Evolutionary conservation across 1,284 basidiomycete species (phyloP).

Genomic region (Cryptococcus floricola): DNA sequence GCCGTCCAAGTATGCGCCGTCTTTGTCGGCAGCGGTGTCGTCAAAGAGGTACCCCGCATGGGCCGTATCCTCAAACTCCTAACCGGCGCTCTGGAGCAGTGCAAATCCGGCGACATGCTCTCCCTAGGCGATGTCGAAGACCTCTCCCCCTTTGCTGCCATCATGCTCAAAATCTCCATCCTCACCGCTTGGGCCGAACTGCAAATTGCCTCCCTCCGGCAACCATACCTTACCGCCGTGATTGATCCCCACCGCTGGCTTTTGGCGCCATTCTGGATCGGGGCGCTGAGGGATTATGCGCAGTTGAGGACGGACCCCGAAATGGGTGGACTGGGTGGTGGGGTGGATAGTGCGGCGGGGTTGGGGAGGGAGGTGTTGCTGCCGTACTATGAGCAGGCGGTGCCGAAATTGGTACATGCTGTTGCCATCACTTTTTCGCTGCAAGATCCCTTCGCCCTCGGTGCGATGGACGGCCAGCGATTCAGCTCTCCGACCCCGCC

Average conservation of each 20-base stretch:
- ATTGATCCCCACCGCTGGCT: slow-evolving; percentile 73
- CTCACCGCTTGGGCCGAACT: slow-evolving; percentile 95
- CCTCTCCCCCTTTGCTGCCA: slow-evolving; percentile 86
- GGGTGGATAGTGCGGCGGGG: slow-evolving; percentile 75
- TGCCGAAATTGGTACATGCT: slow-evolving; percentile 81
- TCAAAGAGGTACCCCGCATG: slow-evolving; percentile 85
- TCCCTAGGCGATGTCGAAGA: slow-evolving; percentile 83
- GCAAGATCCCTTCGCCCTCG: slow-evolving; percentile 64
- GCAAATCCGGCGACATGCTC: slow-evolving; percentile 75
- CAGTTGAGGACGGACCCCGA: slow-evolving; percentile 85
- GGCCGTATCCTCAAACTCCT: slow-evolving; percentile 89
- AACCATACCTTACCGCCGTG: slow-evolving; percentile 74
- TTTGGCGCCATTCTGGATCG: slow-evolving; percentile 82
- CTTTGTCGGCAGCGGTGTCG: slow-evolving; percentile 93
- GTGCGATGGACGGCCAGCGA: slow-evolving; percentile 75
- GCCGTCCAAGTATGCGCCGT: slow-evolving; percentile 92
- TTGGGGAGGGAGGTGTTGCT: slow-evolving; percentile 84
- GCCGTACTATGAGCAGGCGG: slow-evolving; percentile 85
- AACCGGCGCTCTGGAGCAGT: slow-evolving; percentile 82
- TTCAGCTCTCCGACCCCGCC: slow-evolving; percentile 26
- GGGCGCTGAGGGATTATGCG: slow-evolving; percentile 85
- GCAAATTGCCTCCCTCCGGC: slow-evolving; percentile 69
- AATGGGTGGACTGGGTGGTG: slow-evolving; percentile 63
- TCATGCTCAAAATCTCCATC: slow-evolving; percentile 91
- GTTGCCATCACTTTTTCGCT: slow-evolving; percentile 74